phyloP scores from a whole-genome alignment of 768 basidiomycete species.

The Lactarius quietus region DNA sequence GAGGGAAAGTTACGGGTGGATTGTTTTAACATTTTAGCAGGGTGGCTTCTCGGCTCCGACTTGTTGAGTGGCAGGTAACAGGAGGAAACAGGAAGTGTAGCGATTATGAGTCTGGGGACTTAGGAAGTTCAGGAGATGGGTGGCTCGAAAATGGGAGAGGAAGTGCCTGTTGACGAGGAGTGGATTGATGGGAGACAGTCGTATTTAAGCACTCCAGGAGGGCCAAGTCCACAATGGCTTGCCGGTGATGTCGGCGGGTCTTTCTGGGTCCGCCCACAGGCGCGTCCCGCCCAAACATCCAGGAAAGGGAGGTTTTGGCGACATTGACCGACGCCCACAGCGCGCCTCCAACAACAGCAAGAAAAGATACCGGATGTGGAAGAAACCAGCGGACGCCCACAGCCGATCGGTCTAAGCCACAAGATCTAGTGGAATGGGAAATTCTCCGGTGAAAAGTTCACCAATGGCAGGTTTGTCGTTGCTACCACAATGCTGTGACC shows the following conservation, averaged over 20 bases:
- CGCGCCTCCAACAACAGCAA: constrained; percentile 7
- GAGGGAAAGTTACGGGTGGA: background rate
- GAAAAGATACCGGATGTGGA: background rate
- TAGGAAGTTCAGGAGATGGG: background rate
- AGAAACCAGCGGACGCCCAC: background rate
- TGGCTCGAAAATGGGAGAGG: background rate
- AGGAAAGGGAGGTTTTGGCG: constrained; percentile 9
- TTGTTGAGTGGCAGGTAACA: background rate
- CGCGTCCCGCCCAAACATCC: constrained; percentile 4
- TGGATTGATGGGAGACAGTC: background rate
- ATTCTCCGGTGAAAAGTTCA: background rate
- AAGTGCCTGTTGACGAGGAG: background rate
- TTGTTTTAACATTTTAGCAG: background rate
- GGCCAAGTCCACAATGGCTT: background rate
- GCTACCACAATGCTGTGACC: no score
- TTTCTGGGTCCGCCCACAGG: constrained; percentile 7
- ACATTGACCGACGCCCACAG: constrained; percentile 10
- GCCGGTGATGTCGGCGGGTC: background rate
- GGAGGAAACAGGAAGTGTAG: background rate
- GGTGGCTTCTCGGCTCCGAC: background rate
- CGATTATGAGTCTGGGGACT: background rate
- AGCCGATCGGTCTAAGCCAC: constrained; percentile 1
- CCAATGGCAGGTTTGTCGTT: background rate
- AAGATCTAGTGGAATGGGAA: background rate
- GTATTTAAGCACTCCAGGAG: constrained; percentile 16